Evolutionary conservation across 345 rosid genomes (phyloP).

Genomic region (Lepidium aucheri): DNA sequence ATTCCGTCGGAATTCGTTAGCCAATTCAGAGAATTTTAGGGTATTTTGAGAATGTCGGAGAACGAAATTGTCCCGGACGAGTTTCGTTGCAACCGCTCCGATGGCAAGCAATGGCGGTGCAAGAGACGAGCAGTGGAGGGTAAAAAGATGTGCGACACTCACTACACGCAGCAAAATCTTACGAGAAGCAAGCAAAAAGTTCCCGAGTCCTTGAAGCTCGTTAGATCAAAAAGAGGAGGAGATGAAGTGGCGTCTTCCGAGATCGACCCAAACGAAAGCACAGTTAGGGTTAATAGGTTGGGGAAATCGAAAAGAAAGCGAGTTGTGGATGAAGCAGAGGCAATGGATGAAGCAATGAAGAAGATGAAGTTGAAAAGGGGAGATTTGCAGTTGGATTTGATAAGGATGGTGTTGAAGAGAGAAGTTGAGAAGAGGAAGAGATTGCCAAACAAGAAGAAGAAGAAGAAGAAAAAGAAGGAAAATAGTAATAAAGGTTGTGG

Average conservation of each 20-base stretch:
- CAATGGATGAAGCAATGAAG: slow-evolving; percentile 40
- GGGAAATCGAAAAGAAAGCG: slow-evolving; percentile 35
- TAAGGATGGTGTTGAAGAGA: slow-evolving; percentile 73
- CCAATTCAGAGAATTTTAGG: slow-evolving; percentile 1
- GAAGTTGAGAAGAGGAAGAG: slow-evolving; percentile 64
- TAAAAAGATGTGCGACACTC: slow-evolving; percentile 79
- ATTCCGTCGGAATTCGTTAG: neutral
- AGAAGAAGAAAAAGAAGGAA: slow-evolving; percentile 29
- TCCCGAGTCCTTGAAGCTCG: slow-evolving; percentile 52
- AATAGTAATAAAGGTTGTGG: slow-evolving; percentile 20
- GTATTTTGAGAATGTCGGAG: slow-evolving; percentile 33
- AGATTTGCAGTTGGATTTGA: slow-evolving; percentile 62
- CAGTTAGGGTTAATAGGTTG: slow-evolving; percentile 52
- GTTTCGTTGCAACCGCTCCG: slow-evolving; percentile 83
- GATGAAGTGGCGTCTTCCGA: slow-evolving; percentile 13
- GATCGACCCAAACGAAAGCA: neutral
- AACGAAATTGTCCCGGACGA: slow-evolving; percentile 58
- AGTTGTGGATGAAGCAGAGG: slow-evolving; percentile 38
- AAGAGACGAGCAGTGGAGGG: slow-evolving; percentile 60
- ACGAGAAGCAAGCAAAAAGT: slow-evolving; percentile 53
- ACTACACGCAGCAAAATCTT: slow-evolving; percentile 56
- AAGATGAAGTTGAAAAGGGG: slow-evolving; percentile 60
- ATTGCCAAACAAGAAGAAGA: slow-evolving; percentile 26
- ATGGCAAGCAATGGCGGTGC: slow-evolving; percentile 95
- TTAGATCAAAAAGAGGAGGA: slow-evolving; percentile 28